These are phyloP conservation scores for Byssochlamys sp. DNA, from an alignment of 2,329 filamentous ascomycete genomes.

Conservation along the genomic window DNA sequence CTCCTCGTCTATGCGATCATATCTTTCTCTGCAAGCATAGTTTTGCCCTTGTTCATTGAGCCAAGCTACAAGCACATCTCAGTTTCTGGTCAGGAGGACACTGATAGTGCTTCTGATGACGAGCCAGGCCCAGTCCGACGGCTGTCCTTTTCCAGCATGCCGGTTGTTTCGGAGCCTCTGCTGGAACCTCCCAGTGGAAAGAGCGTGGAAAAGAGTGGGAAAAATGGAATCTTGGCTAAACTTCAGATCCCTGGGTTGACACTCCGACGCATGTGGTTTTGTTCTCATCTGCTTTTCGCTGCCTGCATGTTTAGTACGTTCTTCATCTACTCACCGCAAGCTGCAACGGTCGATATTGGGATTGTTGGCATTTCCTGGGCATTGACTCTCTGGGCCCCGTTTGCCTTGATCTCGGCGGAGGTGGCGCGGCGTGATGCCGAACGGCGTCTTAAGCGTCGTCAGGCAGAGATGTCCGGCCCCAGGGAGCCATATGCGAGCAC, in stretches of 20 bases:
- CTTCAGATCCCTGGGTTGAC: constrained; percentile 75
- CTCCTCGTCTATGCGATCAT: constrained; percentile 80
- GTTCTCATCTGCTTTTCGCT: constrained; percentile 75
- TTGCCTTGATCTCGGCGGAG: constrained; percentile 87
- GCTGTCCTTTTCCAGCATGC: constrained; percentile 23
- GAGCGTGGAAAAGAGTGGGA: constrained; percentile 8
- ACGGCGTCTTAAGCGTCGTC: constrained; percentile 40
- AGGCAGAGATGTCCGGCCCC: constrained; percentile 20
- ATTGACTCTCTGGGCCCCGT: constrained; percentile 85
- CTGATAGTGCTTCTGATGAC: constrained; percentile 2
- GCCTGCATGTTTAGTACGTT: constrained; percentile 74
- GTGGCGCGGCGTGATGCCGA: constrained; percentile 72
- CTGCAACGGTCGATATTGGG: constrained; percentile 67
- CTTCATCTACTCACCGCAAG: constrained; percentile 60
- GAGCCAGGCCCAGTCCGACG: constrained; percentile 15
- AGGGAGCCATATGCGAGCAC: background rate
- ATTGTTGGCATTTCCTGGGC: constrained; percentile 87
- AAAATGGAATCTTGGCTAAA: constrained; percentile 42
- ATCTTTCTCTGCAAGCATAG: constrained; percentile 69
- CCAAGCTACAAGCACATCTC: constrained; percentile 54
- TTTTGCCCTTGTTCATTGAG: constrained; percentile 76
- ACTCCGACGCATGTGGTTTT: constrained; percentile 76
- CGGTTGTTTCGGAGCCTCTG: constrained; percentile 23
- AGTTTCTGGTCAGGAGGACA: constrained; percentile 2
- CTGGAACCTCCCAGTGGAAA: constrained; percentile 12